Base-by-base conservation (phyloP, 1,139 yeast species). In the Protomyces lactucae-debilis region DNA sequence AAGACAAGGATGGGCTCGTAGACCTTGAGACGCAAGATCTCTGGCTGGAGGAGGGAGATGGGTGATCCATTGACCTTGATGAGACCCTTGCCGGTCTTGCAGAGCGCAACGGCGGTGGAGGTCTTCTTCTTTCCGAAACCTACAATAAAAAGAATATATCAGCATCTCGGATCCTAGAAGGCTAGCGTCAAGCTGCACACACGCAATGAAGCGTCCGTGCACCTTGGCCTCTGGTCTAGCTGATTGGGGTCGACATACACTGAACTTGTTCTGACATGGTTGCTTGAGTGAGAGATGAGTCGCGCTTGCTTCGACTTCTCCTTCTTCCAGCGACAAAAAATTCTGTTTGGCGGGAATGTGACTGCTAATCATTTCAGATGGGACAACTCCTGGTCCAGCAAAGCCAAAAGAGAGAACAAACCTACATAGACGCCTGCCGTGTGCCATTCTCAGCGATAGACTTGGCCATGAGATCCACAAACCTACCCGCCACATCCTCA, bases 51-150 rank as follows among this genome's bases (percentile, higher is more conserved):
- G 78, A 93, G 88, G 80, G 97, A 88, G 87, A 93, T 91, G 85
- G 99, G 99, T 75, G 95, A 83, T 82, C 99, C 99, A 86, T 93
- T 93, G 76, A 93, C 95, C 67, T 65, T 65, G 59, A 65, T 56
- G 45, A 65, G 61, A 60, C 67, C 67, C 55, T 61, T 60, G 48
- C 67, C 67, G 60, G 64, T 57, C 64, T 64, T 60, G 43, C 64
- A 64, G 28, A 56, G 69, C 82, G 99, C 99, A 79, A 93, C 99
- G 79, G 99, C 99, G 78, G 99, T 93, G 78, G 99, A 99, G 80
- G 97, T 88, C 87, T 89, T 93, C 93, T 93, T 93, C 86, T 93
- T 93, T 84, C 99, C 99, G 84, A 93, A 93, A 82, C 98, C 37
- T 40, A 43, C 23, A 43, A 43, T 21, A 16, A 43, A 43, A 43